Evolutionary conservation across 31 red algal genomes (phyloP).

Genomic region (Odonthalia washingtoniensis): DNA sequence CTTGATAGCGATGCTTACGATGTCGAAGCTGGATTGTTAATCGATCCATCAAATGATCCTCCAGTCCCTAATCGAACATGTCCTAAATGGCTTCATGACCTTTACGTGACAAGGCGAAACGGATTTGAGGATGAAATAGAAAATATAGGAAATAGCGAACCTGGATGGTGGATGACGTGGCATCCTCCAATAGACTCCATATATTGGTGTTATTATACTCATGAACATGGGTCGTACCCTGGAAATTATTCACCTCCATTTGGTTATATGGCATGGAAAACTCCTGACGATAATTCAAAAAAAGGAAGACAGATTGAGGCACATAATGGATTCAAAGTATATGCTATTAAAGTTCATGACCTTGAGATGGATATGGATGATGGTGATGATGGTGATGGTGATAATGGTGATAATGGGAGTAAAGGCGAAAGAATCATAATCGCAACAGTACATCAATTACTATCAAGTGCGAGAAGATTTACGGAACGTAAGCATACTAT

Average conservation of each 20-base stretch:
- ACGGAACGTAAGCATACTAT: slow-evolving; percentile 40
- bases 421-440: slow-evolving; percentile 11
- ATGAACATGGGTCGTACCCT: slow-evolving; percentile 70
- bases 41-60: neutral
- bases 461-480: slow-evolving; percentile 42
- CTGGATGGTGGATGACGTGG: slow-evolving; percentile 54
- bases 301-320: slow-evolving; percentile 51
- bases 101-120: slow-evolving; percentile 31
- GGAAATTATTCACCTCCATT: slow-evolving; percentile 44
- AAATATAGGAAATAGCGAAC: slow-evolving; percentile 30
- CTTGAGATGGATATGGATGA: no score
- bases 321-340: slow-evolving; percentile 61
- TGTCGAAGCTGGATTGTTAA: neutral
- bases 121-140: slow-evolving; percentile 14
- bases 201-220: slow-evolving; percentile 65
- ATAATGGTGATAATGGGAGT: no score
- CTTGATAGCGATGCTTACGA: slow-evolving; percentile 3
- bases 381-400: slow-evolving; percentile 21
- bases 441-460: slow-evolving; percentile 29
- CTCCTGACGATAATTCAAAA: slow-evolving; percentile 23
- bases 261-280: slow-evolving; percentile 63
- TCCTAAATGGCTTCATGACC: slow-evolving; percentile 59
- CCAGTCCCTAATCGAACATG: slow-evolving; percentile 38
- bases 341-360: slow-evolving; percentile 29
- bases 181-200: slow-evolving; percentile 62